Evolutionary conservation across 169 alveolate genomes (phyloP).

Genomic region (Perkinsus marinus): DNA sequence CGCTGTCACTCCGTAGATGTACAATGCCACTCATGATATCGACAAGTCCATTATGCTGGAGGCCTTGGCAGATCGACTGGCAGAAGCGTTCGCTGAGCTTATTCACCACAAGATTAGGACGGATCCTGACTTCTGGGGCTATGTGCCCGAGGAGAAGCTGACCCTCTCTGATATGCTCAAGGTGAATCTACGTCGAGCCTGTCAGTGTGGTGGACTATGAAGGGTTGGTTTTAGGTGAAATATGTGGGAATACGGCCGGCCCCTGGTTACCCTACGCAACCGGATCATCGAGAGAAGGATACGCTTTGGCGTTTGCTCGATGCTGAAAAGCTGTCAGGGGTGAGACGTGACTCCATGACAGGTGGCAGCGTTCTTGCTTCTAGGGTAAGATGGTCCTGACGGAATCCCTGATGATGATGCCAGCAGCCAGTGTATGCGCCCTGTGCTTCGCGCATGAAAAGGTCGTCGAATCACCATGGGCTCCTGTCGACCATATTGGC

Average conservation of each 20-base stretch:
- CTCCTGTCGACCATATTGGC: neutral
- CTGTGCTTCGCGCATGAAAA: constrained; percentile 24
- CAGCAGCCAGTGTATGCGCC: constrained; percentile 44
- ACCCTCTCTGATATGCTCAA: constrained; percentile 19
- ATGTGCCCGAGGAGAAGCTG: constrained; percentile 23
- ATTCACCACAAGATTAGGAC: constrained; percentile 36
- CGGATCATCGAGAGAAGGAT: constrained; percentile 43
- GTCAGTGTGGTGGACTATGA: neutral
- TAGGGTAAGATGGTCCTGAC: constrained; percentile 23
- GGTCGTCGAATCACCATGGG: too few species aligned
- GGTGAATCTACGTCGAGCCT: neutral
- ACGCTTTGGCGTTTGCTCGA: constrained; percentile 34
- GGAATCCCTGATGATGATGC: constrained; percentile 41
- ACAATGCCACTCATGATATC: constrained; percentile 35
- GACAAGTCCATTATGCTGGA: constrained; percentile 37
- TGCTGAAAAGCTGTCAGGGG: constrained; percentile 25
- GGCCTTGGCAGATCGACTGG: constrained; percentile 46
- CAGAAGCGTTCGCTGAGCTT: constrained; percentile 48
- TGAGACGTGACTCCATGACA: neutral
- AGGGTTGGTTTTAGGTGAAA: neutral
- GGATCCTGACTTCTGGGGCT: constrained; percentile 38
- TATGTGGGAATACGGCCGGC: constrained; percentile 52
- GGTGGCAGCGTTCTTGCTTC: neutral
- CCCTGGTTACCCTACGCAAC: constrained; percentile 48
- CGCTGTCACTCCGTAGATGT: neutral